A percentile compares a stretch with the other conserved stretches of the same genome.
Evolutionary conservation across 2,329 filamentous ascomycete species (phyloP).

Genomic region (Aspergillus sp.): DNA sequence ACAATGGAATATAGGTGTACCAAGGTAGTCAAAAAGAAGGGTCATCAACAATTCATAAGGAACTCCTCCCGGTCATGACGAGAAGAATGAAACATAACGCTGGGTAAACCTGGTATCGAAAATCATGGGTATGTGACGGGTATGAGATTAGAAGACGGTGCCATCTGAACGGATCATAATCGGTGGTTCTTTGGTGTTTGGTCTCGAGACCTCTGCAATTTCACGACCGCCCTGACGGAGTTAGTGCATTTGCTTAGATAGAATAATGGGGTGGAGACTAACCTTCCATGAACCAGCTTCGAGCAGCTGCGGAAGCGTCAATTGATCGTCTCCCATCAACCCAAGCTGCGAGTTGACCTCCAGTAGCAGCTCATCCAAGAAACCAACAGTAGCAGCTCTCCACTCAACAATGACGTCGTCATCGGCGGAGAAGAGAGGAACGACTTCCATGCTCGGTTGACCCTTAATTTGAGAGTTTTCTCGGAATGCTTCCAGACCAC

Average conservation of each 20-base stretch:
- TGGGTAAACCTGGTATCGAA: conserved; percentile 22
- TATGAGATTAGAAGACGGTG: conserved; percentile 69
- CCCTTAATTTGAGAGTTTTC: conserved; percentile 67
- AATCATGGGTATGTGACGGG: conserved; percentile 14
- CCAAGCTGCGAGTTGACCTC: conserved; percentile 64
- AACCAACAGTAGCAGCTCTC: conserved; percentile 67
- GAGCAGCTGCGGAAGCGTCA: conserved; percentile 80
- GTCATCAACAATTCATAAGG: conserved; percentile 29
- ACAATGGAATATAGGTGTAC: conserved; percentile 1
- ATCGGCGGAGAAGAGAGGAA: conserved; percentile 64
- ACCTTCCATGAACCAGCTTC: conserved; percentile 99
- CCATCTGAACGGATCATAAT: conserved; percentile 96
- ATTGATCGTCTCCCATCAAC: conserved; percentile 60
- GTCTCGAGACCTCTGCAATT: conserved; percentile 88
- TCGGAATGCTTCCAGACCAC: conserved; percentile 63
- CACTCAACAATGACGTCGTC: conserved; percentile 77
- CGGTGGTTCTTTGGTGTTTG: conserved; percentile 92
- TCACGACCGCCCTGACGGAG: conserved; percentile 70
- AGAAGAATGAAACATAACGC: conserved; percentile 5
- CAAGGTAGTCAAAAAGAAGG: conserved; percentile 9
- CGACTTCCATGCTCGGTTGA: conserved; percentile 64
- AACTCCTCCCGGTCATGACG: conserved; percentile 14
- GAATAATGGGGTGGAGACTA: conserved; percentile 24
- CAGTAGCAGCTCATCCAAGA: conserved; percentile 62
- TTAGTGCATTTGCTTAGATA: conserved; percentile 25